A percentile compares a stretch with the other conserved stretches of the same genome.
These are phyloP conservation scores for Nidula niveotomentosa DNA, from an alignment of 1,284 basidiomycete genomes.

Conservation along the genomic window DNA sequence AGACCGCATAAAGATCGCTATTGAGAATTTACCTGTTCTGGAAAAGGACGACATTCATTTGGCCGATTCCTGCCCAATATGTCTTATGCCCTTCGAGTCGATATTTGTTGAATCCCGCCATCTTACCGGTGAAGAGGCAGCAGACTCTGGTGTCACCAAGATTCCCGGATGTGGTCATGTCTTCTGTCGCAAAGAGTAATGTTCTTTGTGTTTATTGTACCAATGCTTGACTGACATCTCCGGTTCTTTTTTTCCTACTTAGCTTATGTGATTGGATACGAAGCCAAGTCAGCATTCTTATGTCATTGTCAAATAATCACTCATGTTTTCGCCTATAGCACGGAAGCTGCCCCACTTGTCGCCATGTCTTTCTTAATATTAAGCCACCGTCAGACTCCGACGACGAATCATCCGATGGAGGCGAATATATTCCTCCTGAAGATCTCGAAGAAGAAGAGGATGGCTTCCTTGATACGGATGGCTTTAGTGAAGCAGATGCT, in stretches of 20 bases:
- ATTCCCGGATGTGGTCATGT: conserved; percentile 60
- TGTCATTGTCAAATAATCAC: conserved; percentile 2
- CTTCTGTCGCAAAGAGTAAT: conserved; percentile 68
- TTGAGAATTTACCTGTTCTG: conserved; percentile 46
- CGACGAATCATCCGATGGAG: conserved; percentile 64
- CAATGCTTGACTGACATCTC: neutral
- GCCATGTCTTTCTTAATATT: conserved; percentile 57
- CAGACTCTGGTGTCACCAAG: conserved; percentile 49
- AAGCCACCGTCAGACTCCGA: conserved; percentile 50
- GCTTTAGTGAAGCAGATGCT: conserved; percentile 32
- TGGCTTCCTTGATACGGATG: conserved; percentile 40
- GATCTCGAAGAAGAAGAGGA: conserved; percentile 52
- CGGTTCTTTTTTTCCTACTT: conserved; percentile 1
- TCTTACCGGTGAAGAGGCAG: neutral
- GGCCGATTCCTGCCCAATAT: conserved; percentile 64
- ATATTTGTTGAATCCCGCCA: conserved; percentile 25
- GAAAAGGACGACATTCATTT: conserved; percentile 36
- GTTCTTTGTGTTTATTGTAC: conserved; percentile 5
- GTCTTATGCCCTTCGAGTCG: conserved; percentile 49
- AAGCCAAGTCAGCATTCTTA: conserved; percentile 38
- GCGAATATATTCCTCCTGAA: conserved; percentile 63
- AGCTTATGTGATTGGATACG: conserved; percentile 68
- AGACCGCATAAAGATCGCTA: conserved; percentile 26
- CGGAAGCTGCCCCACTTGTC: conserved; percentile 70
- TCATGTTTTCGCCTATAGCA: conserved; percentile 38